phyloP scores from a whole-genome alignment of 1,284 basidiomycete genomes.

The Porogramme epimiltina region DNA sequence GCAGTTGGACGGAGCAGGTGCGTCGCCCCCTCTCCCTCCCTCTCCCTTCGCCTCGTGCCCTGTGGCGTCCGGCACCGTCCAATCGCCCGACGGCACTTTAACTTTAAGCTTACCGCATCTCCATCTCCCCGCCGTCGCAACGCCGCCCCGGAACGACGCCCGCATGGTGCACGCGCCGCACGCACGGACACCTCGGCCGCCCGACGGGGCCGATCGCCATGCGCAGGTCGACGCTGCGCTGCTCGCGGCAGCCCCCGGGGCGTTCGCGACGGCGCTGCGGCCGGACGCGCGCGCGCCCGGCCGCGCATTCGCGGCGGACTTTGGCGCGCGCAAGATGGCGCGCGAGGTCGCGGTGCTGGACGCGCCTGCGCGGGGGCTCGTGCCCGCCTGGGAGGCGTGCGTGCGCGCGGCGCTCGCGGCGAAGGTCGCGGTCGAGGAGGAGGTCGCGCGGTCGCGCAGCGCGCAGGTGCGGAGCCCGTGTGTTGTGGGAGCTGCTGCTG shows the following conservation, averaged over 20 bases:
- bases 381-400: slow-evolving; percentile 47
- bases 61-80: too few species aligned
- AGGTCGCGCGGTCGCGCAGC: slow-evolving; percentile 43
- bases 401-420: slow-evolving; percentile 42
- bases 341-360: slow-evolving; percentile 47
- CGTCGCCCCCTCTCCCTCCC: slow-evolving; percentile 4
- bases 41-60: not conserved
- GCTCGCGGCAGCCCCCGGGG: slow-evolving; percentile 31
- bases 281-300: slow-evolving; percentile 21
- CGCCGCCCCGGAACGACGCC: too few species aligned
- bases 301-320: slow-evolving; percentile 42
- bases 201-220: not conserved
- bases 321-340: slow-evolving; percentile 46
- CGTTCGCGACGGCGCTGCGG: slow-evolving; percentile 37
- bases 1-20: slow-evolving; percentile 45
- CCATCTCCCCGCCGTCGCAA: too few species aligned
- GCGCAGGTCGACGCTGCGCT: slow-evolving; percentile 41
- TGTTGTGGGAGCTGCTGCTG: not conserved
- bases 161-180: too few species aligned
- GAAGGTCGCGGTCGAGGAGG: slow-evolving; percentile 52
- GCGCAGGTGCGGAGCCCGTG: slow-evolving; percentile 41
- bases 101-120: too few species aligned
- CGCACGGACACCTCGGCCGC: too few species aligned
- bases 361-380: slow-evolving; percentile 40
- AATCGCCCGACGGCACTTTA: too few species aligned